Conservation (phyloP, 768 basidiomycete genomes). For the Rhodotorula taiwanensis region DNA sequence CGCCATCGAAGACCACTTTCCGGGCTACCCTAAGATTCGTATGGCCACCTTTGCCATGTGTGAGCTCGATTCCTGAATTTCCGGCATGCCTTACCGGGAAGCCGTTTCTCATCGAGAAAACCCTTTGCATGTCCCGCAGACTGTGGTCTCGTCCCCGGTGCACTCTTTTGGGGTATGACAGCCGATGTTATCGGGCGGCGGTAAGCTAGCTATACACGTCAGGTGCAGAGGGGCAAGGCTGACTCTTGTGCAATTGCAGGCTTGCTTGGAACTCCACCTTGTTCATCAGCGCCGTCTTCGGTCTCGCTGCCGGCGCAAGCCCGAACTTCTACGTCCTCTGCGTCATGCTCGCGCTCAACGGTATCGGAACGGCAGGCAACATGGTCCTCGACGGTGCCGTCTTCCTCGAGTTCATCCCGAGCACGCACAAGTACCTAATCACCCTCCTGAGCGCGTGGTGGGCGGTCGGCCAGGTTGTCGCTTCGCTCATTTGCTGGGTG, state of each 20-base stretch:
- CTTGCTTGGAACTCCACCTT: background rate
- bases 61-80: too few relatives aligned
- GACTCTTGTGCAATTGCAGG: background rate
- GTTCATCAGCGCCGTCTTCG: background rate
- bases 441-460: background rate
- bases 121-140: too few relatives aligned
- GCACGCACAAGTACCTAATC: background rate
- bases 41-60: background rate
- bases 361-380: background rate
- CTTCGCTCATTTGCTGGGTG: constrained; percentile 1
- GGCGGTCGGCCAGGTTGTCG: background rate
- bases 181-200: background rate
- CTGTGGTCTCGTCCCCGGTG: background rate
- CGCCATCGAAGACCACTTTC: background rate
- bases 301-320: background rate
- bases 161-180: background rate
- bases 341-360: background rate
- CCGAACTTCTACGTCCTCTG: constrained; percentile 1
- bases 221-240: too few relatives aligned
- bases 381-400: background rate
- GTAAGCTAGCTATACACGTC: background rate
- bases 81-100: too few relatives aligned
- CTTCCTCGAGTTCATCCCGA: constrained; percentile 1
- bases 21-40: background rate
- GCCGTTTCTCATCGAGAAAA: too few relatives aligned